phyloP scores from a whole-genome alignment of 176 grass and related monocot species.

The Rhynchospora breviuscula region DNA sequence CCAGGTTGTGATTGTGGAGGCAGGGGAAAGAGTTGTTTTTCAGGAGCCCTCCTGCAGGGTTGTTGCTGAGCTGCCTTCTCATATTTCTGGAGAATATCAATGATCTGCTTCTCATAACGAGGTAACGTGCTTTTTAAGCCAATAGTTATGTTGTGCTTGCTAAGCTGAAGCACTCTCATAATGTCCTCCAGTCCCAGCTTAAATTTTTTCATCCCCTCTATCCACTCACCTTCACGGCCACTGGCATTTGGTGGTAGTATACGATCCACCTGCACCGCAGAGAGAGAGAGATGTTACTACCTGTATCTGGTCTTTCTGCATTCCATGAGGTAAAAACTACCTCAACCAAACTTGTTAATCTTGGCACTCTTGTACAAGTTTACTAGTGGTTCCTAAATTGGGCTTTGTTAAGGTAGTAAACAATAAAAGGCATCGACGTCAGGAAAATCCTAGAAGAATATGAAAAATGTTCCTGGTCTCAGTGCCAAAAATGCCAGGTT shows the following conservation, averaged over 20 bases:
- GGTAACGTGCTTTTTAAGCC: slow-evolving; percentile 46
- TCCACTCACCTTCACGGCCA: slow-evolving; percentile 27
- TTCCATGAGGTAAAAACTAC: neutral
- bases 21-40: slow-evolving; percentile 37
- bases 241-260: slow-evolving; percentile 27
- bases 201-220: slow-evolving; percentile 59
- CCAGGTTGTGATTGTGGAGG: slow-evolving; percentile 46
- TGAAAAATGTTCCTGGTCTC: neutral
- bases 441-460: neutral
- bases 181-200: slow-evolving; percentile 42
- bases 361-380: neutral
- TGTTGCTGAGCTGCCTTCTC: slow-evolving; percentile 10
- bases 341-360: neutral
- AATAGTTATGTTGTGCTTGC: slow-evolving; percentile 44
- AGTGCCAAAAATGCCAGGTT: neutral
- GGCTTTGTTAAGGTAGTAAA: neutral
- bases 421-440: no score
- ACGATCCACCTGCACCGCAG: slow-evolving; percentile 34
- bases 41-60: neutral
- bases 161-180: slow-evolving; percentile 39
- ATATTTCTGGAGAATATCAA: slow-evolving; percentile 26
- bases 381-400: neutral
- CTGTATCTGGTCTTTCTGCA: neutral
- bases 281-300: neutral
- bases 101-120: slow-evolving; percentile 55